Percentiles rank a stretch among this genome's conserved stretches.
Conservation (phyloP, 805 yeast genomes). For the Tetrapisispora namnaoensis region DNA sequence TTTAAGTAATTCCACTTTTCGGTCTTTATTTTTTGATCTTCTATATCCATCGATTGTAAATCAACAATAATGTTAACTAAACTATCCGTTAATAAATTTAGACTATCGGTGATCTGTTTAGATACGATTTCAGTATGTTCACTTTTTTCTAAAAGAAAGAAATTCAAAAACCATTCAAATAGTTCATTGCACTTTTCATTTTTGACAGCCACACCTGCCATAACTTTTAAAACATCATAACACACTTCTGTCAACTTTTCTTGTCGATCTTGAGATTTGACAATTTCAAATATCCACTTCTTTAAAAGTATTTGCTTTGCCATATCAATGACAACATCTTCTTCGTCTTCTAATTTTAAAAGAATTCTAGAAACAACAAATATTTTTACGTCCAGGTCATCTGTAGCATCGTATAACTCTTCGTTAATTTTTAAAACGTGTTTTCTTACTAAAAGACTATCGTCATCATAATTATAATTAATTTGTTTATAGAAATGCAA, state of each 20-base stretch:
- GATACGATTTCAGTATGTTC: constrained; percentile 9
- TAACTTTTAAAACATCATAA: constrained; percentile 22
- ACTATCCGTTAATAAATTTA: constrained; percentile 13
- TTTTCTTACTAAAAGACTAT: constrained; percentile 54
- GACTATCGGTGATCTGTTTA: constrained; percentile 6
- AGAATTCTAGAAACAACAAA: constrained; percentile 44
- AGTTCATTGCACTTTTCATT: constrained; percentile 34
- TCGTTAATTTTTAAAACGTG: constrained; percentile 46
- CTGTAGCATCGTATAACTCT: constrained; percentile 35
- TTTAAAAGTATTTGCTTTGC: constrained; percentile 33
- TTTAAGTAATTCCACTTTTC: constrained; percentile 5
- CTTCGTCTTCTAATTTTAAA: constrained; percentile 59
- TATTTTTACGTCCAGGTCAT: constrained; percentile 27
- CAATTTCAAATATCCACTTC: constrained; percentile 28
- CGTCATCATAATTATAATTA: constrained; percentile 39
- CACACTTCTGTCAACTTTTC: constrained; percentile 8
- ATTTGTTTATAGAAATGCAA: constrained; percentile 41
- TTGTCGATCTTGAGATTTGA: constrained; percentile 4
- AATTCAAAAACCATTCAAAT: constrained; percentile 41
- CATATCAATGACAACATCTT: constrained; percentile 40
- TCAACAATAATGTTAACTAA: constrained; percentile 23
- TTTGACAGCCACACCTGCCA: constrained; percentile 32
- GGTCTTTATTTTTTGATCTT: constrained; percentile 1
- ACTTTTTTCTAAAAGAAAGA: constrained; percentile 31
- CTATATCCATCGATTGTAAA: constrained; percentile 24